Conservation (phyloP, 805 yeast species). For the Debaryomyces maramus region DNA sequence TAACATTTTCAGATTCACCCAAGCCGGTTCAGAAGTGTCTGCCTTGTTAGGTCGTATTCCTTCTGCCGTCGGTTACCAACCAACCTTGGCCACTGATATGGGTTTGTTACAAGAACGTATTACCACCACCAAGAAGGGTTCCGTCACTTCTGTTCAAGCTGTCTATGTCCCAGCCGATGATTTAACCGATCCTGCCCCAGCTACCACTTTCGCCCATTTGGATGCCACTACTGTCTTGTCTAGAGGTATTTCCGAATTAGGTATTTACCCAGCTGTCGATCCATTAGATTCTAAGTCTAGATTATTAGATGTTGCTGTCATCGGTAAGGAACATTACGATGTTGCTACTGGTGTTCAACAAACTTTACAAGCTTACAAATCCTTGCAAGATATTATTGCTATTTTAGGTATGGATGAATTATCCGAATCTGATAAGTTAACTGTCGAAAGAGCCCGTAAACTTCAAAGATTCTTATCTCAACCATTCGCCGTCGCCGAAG, state of each 20-base stretch:
- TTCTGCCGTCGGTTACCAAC: slow-evolving; percentile 99
- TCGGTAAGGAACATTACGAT: slow-evolving; percentile 98
- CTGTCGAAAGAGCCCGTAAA: slow-evolving; percentile 99
- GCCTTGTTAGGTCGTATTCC: slow-evolving; percentile 99
- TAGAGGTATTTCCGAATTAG: slow-evolving; percentile 99
- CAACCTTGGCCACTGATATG: slow-evolving; percentile 99
- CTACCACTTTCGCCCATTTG: slow-evolving; percentile 99
- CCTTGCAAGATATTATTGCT: slow-evolving; percentile 99
- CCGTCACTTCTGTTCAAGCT: slow-evolving; percentile 99
- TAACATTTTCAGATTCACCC: slow-evolving; percentile 99
- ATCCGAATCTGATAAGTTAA: slow-evolving; percentile 96
- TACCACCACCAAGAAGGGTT: slow-evolving; percentile 99
- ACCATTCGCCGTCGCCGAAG: slow-evolving; percentile 99
- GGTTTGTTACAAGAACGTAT: slow-evolving; percentile 99
- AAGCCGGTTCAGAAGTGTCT: slow-evolving; percentile 99
- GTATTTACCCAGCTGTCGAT: slow-evolving; percentile 99
- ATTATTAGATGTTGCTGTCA: slow-evolving; percentile 94
- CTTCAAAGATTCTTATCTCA: slow-evolving; percentile 99
- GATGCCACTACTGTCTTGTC: slow-evolving; percentile 99
- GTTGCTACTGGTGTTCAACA: slow-evolving; percentile 95
- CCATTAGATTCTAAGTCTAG: slow-evolving; percentile 99
- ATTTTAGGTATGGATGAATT: slow-evolving; percentile 99
- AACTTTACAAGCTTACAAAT: slow-evolving; percentile 99
- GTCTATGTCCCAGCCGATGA: slow-evolving; percentile 99
- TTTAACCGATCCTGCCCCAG: slow-evolving; percentile 99